Evolutionary conservation across 257 asterid genomes (phyloP).

Genomic region (Plantago major): DNA sequence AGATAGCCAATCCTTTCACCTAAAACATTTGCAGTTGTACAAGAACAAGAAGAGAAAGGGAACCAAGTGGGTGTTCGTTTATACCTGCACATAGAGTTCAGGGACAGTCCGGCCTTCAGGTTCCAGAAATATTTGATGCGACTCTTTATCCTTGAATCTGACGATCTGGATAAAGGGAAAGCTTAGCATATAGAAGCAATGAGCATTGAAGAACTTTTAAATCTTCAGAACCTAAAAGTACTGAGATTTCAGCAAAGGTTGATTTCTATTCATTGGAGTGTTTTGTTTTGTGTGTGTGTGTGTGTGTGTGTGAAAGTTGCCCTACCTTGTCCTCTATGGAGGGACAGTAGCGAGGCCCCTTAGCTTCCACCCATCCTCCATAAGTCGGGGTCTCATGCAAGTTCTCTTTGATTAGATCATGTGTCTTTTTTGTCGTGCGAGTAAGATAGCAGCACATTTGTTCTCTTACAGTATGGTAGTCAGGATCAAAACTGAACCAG

Average conservation of each 20-base stretch:
- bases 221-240: slow-evolving; percentile 10
- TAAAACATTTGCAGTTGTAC: no score
- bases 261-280: not conserved
- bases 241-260: not conserved
- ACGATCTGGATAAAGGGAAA: slow-evolving; percentile 61
- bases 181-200: not conserved
- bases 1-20: no score
- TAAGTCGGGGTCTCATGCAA: slow-evolving; percentile 97
- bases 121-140: slow-evolving; percentile 97
- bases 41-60: no score
- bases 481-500: slow-evolving; percentile 98
- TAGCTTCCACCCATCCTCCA: slow-evolving; percentile 99
- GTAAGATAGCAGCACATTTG: slow-evolving; percentile 98
- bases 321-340: slow-evolving; percentile 95
- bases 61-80: no score
- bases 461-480: slow-evolving; percentile 72
- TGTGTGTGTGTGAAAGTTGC: slow-evolving; percentile 10
- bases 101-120: slow-evolving; percentile 97
- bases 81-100: slow-evolving; percentile 95
- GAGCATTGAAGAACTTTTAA: slow-evolving; percentile 4
- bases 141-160: slow-evolving; percentile 90
- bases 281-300: no score
- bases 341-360: slow-evolving; percentile 99
- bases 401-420: slow-evolving; percentile 75
- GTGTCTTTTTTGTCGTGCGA: slow-evolving; percentile 87